Evolutionary conservation across 2,329 filamentous ascomycete species (phyloP).

Genomic region (Monosporascus sp.): DNA sequence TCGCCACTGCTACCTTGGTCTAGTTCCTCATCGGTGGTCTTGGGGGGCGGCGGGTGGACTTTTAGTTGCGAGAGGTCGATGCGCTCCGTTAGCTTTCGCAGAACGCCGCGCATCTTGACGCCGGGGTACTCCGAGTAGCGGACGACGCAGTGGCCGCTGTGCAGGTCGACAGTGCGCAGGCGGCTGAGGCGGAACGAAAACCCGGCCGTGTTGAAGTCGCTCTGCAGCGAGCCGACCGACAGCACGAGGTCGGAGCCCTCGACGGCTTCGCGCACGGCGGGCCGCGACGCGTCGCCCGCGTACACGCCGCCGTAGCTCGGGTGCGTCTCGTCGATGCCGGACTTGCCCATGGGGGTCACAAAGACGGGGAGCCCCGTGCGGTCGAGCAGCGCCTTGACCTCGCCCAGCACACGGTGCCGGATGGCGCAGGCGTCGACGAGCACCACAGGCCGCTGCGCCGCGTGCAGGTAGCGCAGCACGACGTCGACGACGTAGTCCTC

Average conservation of each 20-base stretch:
- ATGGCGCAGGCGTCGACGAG: slow-evolving; percentile 81
- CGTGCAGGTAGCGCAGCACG: slow-evolving; percentile 66
- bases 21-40: slow-evolving; percentile 34
- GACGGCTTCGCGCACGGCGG: slow-evolving; percentile 57
- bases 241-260: slow-evolving; percentile 69
- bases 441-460: slow-evolving; percentile 70
- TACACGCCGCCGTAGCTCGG: slow-evolving; percentile 81
- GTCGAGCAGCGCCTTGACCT: slow-evolving; percentile 67
- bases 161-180: slow-evolving; percentile 75
- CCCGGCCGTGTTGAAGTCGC: slow-evolving; percentile 77
- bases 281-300: slow-evolving; percentile 69
- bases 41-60: slow-evolving; percentile 46
- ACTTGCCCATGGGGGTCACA: slow-evolving; percentile 87
- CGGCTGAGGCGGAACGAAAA: slow-evolving; percentile 77
- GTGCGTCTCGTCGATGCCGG: slow-evolving; percentile 71
- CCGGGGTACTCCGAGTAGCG: slow-evolving; percentile 75
- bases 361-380: slow-evolving; percentile 76
- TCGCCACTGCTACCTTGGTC: slow-evolving; percentile 26
- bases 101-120: slow-evolving; percentile 71
- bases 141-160: slow-evolving; percentile 68
- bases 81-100: slow-evolving; percentile 63
- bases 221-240: slow-evolving; percentile 61
- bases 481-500: slow-evolving; percentile 82
- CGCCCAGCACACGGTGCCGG: slow-evolving; percentile 66
- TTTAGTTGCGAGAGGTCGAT: slow-evolving; percentile 55